Evolutionary conservation across 2,329 filamentous ascomycete species (phyloP).

Genomic region (Phaeosphaeria sp.): DNA sequence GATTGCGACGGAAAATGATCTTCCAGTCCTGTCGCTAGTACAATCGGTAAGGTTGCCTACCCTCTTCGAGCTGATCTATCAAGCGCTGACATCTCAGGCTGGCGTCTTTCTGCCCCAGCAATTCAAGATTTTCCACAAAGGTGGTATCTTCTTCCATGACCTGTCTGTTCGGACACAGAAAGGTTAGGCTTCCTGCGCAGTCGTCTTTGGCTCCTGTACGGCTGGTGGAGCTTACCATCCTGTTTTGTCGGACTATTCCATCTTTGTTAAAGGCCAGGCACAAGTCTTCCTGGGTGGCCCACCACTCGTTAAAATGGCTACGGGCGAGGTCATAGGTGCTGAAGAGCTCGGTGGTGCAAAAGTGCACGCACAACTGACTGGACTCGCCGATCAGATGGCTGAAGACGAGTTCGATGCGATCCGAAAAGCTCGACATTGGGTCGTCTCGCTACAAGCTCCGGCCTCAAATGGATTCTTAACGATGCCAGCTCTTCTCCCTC

Average conservation of each 20-base stretch:
- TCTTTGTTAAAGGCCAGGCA: conserved; percentile 53
- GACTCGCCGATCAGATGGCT: conserved; percentile 54
- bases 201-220: conserved; percentile 56
- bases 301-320: conserved; percentile 57
- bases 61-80: background rate
- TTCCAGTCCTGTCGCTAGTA: conserved; percentile 50
- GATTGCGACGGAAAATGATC: conserved; percentile 50
- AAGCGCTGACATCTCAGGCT: conserved; percentile 25
- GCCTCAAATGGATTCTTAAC: background rate
- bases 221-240: conserved; percentile 54
- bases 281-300: conserved; percentile 56
- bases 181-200: conserved; percentile 51
- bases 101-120: conserved; percentile 55
- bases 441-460: conserved; percentile 19
- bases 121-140: conserved; percentile 55
- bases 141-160: conserved; percentile 48
- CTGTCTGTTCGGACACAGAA: conserved; percentile 45
- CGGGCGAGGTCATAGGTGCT: conserved; percentile 52
- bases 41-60: conserved; percentile 39
- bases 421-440: conserved; percentile 49
- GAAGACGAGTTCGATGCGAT: conserved; percentile 54
- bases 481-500: conserved; percentile 24
- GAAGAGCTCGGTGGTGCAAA: conserved; percentile 54
- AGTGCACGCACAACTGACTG: conserved; percentile 51
- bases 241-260: conserved; percentile 53